Conservation (phyloP, 169 alveolate genomes). For the Plasmodium vivax region DNA sequence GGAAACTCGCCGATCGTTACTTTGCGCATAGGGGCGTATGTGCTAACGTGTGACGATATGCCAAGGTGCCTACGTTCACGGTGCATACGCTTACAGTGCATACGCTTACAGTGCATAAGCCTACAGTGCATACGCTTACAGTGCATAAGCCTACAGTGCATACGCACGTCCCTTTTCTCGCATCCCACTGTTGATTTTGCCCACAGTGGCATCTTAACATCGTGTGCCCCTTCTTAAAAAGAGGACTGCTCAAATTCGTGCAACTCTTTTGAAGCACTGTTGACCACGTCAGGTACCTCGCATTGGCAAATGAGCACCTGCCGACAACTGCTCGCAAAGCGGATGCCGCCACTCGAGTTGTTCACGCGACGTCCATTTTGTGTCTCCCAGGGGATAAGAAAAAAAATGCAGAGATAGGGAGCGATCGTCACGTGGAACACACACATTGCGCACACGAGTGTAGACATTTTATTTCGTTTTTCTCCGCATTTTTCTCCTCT, state of each 20-base stretch:
- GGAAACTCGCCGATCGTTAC: not conserved
- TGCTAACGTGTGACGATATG: not conserved
- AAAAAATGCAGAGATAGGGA: not conserved
- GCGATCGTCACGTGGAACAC: not conserved
- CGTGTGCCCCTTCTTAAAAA: not conserved
- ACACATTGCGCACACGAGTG: not conserved
- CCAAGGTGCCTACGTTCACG: not conserved
- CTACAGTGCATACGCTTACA: no score
- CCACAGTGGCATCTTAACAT: not conserved
- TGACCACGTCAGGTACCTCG: not conserved
- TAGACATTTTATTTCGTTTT: not conserved
- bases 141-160: not conserved
- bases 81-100: no score
- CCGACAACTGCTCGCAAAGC: not conserved
- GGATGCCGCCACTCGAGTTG: not conserved
- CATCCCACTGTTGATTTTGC: not conserved
- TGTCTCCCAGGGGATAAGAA: not conserved
- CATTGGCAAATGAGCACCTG: not conserved
- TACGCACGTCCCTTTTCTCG: not conserved
- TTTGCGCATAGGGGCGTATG: not conserved
- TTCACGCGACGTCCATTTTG: not conserved
- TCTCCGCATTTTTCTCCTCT: not conserved
- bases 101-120: no score
- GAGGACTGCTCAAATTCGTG: not conserved
- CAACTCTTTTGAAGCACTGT: not conserved